phyloP scores from a whole-genome alignment of 2,329 filamentous ascomycete genomes.

The Exophiala viscosa region DNA sequence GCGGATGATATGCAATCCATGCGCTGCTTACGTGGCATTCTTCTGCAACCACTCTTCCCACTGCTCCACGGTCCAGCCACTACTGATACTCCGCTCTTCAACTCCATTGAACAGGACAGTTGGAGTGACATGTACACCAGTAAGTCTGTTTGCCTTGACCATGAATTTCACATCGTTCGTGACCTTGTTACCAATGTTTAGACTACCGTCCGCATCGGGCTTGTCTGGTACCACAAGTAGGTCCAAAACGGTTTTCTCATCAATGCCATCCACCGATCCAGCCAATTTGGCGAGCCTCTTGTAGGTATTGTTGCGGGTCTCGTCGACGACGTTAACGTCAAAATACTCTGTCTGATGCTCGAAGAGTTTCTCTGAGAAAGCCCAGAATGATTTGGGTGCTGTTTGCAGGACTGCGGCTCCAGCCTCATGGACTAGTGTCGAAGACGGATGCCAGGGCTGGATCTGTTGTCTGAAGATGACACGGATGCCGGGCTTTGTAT shows the following conservation, averaged over 20 bases:
- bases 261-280: slow-evolving; percentile 59
- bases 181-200: slow-evolving; percentile 77
- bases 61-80: slow-evolving; percentile 71
- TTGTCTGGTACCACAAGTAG: slow-evolving; percentile 67
- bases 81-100: slow-evolving; percentile 73
- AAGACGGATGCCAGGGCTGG: slow-evolving; percentile 92
- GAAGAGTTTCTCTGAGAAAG: slow-evolving; percentile 68
- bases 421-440: slow-evolving; percentile 68
- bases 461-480: slow-evolving; percentile 88
- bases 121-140: slow-evolving; percentile 85
- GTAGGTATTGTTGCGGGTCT: slow-evolving; percentile 82
- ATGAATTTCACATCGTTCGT: slow-evolving; percentile 82
- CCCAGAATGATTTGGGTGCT: slow-evolving; percentile 71
- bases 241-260: slow-evolving; percentile 65
- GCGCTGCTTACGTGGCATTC: slow-evolving; percentile 50
- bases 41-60: slow-evolving; percentile 80
- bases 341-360: slow-evolving; percentile 72
- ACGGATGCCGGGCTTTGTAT: slow-evolving; percentile 54
- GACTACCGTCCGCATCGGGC: slow-evolving; percentile 60
- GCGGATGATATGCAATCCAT: neutral
- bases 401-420: slow-evolving; percentile 73
- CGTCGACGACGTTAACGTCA: slow-evolving; percentile 77
- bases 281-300: slow-evolving; percentile 72
- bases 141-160: slow-evolving; percentile 69
- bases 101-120: slow-evolving; percentile 84